Evolutionary conservation across 768 basidiomycete genomes (phyloP), one percentile per base, ranked within the genome.

Genomic region (Lactarius indigo): DNA sequence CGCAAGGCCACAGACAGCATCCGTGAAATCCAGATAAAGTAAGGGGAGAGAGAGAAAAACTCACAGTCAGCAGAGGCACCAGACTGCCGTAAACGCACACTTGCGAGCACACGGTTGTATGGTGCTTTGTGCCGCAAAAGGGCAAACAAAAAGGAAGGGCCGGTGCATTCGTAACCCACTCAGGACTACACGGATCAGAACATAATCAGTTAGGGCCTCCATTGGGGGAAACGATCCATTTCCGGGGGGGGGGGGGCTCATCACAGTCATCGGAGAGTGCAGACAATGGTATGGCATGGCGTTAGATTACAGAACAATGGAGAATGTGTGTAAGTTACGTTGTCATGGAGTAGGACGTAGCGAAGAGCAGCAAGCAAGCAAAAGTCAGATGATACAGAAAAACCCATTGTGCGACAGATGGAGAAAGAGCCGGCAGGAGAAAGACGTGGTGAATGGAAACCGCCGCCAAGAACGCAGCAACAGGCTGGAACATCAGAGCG

Each of bases 141-240:
- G 42, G 17, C 12, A 47, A 54, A 65, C 59, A 65, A 65, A 57
- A 65, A 59, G 44, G 41, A 61, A 61, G 59, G 39, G 26, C 33
- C 39, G 37, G 31, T 61, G 42, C 59, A 35, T 44, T 15, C 23
- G 54, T 65, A 28, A 52, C 39, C 55, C 35, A 26, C 59, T 15
- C 59, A 56, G 59, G 33, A 56, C 15, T 23, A n/a, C 23, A 31
- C 20, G 30, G 55, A 63, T 64, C 63, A 64, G 56, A 50, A 50
- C 50, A 52, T 52, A 26, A 26, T 52, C 50, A 23, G 15, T 17
- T 26, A n/a, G 12, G 13, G 50, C 50, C 23, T 52, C 50, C 50
- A 52, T 52, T 52, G 23, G 47, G 47, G 47, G 47, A 50, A 47
- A 47, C 9, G n/a, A 47, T 47, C 23, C 50, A 7, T 44, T 44